These are phyloP conservation scores for Ganoderma multipileum DNA, from an alignment of 1,284 basidiomycete genomes.

Conservation along the genomic window DNA sequence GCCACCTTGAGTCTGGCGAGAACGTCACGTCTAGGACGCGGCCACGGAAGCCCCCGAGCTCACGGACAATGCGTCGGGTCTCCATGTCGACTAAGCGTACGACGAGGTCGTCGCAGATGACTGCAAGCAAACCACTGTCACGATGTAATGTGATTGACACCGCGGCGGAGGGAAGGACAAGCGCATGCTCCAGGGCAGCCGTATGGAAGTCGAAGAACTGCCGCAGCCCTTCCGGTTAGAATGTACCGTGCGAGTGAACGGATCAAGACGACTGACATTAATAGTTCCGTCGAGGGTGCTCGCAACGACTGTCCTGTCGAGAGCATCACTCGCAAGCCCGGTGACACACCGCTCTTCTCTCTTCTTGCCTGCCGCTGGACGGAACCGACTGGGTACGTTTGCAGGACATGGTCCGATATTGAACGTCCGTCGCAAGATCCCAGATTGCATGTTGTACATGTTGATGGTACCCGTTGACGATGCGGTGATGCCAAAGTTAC, in stretches of 20 bases:
- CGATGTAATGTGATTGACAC: constrained; percentile 82
- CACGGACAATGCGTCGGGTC: constrained; percentile 87
- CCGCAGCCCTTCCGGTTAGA: background rate
- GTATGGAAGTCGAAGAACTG: constrained; percentile 98
- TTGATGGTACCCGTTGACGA: constrained; percentile 81
- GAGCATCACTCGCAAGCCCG: constrained; percentile 85
- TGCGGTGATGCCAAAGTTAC: constrained; percentile 92
- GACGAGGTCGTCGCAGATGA: constrained; percentile 85
- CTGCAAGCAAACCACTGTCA: constrained; percentile 87
- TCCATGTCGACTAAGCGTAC: constrained; percentile 93
- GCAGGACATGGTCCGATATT: constrained; percentile 67
- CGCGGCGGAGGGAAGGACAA: constrained; percentile 73
- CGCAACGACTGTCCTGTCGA: constrained; percentile 85
- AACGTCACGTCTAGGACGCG: constrained; percentile 88
- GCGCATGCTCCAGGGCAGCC: constrained; percentile 71
- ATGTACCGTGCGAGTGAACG: background rate
- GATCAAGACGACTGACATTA: constrained; percentile 64
- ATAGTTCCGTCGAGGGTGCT: constrained; percentile 89
- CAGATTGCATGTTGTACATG: constrained; percentile 98
- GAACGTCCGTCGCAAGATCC: constrained; percentile 84
- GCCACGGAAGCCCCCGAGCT: constrained; percentile 82
- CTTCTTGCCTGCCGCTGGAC: constrained; percentile 45
- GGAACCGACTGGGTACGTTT: constrained; percentile 49
- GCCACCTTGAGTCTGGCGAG: constrained; percentile 94
- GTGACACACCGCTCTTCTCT: constrained; percentile 73